Conservation (phyloP, 441 rosid genomes). For the Metrosideros polymorpha region DNA sequence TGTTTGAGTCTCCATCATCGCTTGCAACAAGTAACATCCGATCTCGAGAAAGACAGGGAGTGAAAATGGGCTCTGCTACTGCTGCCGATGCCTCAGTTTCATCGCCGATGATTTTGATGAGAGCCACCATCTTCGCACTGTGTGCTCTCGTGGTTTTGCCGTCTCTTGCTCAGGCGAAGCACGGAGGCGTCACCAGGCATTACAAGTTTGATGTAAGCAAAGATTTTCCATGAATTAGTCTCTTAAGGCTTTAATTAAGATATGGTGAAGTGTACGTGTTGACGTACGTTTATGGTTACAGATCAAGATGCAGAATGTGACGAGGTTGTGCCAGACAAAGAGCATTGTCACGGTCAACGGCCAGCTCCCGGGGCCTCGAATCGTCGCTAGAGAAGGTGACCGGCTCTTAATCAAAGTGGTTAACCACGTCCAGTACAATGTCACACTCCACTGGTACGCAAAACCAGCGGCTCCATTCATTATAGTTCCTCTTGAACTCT, state of each 20-base stretch:
- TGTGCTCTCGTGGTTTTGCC: conserved; percentile 13
- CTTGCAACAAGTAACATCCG: neutral
- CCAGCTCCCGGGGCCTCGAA: conserved; percentile 1
- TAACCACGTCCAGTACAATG: neutral
- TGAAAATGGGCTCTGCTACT: conserved; percentile 11
- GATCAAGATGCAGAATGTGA: conserved; percentile 22
- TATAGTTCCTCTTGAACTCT: neutral
- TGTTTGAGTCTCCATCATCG: neutral
- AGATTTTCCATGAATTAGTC: neutral
- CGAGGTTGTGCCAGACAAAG: conserved; percentile 26
- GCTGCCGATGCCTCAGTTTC: neutral
- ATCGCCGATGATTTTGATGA: neutral
- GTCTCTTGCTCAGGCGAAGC: conserved; percentile 17
- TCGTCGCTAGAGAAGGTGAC: conserved; percentile 1
- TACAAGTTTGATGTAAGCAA: conserved; percentile 26
- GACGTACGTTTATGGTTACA: neutral
- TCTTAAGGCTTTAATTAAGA: neutral
- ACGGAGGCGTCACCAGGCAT: conserved; percentile 18
- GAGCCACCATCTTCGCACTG: conserved; percentile 5
- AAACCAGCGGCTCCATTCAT: neutral
- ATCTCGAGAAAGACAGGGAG: neutral
- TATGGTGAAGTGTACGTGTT: neutral
- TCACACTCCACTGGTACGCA: neutral
- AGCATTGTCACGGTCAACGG: conserved; percentile 12
- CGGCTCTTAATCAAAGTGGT: neutral